Evolutionary conservation across 305 asterid species (phyloP), one percentile per base, ranked within the genome.

Genomic region (Solanum hybrid): DNA sequence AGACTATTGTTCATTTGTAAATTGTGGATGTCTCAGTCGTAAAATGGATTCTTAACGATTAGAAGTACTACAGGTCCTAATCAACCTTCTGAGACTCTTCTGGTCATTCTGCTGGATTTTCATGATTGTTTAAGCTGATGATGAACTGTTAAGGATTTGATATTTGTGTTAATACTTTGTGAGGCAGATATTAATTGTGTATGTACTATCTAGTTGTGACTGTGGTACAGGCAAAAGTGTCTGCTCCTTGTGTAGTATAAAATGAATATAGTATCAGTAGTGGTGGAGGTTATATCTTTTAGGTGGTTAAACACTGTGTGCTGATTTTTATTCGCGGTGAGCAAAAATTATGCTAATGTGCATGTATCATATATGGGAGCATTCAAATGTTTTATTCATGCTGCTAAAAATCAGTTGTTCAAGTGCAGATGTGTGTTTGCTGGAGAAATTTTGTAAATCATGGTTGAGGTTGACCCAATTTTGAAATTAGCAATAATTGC

Each of bases 1-100:
- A 92, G 88, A 84, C 10, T 76, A 75, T 76, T 89, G 88, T 37
- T 82, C 84, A 79, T 46, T 90, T 72, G 88, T 88, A 86, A 42
- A 27, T 72, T 85, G 56, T 89, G 76, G 91, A 66, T 88, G 88
- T 32, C 51, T 85, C 31, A 0, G 29, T 85, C 14, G 32, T 42
- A 16, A 51, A 82, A 51, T 51, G 72, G 22, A 3, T 84, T 31
- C 75, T 29, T 51, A 20, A 84, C 22, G 17, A 20, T 32, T 84
- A 17, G 87, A 84, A 51, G 87, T 51, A 84, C 38, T 27, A 14
- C 37, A 46, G 29, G 73, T 51, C 72, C 87, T 51, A 84, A 51
- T 56, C 75, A 84, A 31, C 42, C 73, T 84, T 56, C 73, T 51
- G 40, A 84, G 38, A 51, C 11, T 84, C 38, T 10, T 84, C 11